Base-by-base conservation (phyloP, 1,284 basidiomycete species). In the Rhodotorula sp. region DNA sequence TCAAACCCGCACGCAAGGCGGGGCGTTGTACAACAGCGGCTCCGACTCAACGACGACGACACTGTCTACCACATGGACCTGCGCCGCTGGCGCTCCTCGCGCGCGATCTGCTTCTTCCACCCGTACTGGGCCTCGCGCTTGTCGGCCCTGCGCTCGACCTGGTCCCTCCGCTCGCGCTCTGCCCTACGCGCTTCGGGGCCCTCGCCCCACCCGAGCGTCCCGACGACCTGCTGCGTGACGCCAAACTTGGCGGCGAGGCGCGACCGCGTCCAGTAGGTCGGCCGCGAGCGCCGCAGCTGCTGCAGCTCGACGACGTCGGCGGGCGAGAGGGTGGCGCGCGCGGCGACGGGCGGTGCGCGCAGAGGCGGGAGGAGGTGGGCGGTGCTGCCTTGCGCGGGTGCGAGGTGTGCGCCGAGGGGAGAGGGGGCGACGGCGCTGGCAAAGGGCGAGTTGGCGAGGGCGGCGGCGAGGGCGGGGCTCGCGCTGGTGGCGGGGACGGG, bases 51-150 rank as follows among this genome's bases (percentile, higher is more conserved):
- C 34, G 34, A 34, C 34, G 10, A n/a, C 19, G n/a, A 13, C 25
- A 0, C 53, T 19, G 17, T 10, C 61, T 60, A 75, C 74, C 74
- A 75, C 64, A 73, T 50, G 2, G 25, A 21, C 48, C 69, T 68
- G 58, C 74, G 60, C 41, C 69, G 56, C 64, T 62, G 68, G 42
- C 74, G 56, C 59, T 75, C 74, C 61, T 75, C 71, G 45, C 68
- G 62, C 45, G 71, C 71, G 25, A 73, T 73, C 13, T 44, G 44
- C 64, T 73, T 73, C 67, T 71, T 73, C 74, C 74, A 75, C 17
- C 74, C 74, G 64, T 68, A 73, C 25, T n/a, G 8, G 2, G 9
- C 61, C 60, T 75, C 68, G 21, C n/a, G 23, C 61, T 45, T 25
- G n/a, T 25, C 52, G 58, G 52, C 53, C 34, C 53, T 42, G 23